These are phyloP conservation scores for Fusarium chaquense DNA, from an alignment of 2,329 filamentous ascomycete genomes.

Conservation along the genomic window DNA sequence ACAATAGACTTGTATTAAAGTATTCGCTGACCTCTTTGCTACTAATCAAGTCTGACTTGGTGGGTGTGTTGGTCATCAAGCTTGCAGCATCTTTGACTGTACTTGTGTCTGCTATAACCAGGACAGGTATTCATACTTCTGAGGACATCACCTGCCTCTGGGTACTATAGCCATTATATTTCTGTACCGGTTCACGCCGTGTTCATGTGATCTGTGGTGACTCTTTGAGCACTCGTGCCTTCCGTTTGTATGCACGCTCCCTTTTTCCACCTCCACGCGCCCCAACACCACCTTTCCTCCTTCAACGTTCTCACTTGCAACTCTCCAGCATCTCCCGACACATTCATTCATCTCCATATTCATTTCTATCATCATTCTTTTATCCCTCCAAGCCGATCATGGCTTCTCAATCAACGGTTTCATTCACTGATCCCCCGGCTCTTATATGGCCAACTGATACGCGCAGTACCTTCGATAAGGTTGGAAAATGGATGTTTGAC, in stretches of 20 bases:
- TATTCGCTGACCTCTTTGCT: not conserved
- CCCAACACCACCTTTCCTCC: not conserved
- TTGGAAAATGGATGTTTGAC: not conserved
- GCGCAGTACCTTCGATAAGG: not conserved
- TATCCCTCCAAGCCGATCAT: not conserved
- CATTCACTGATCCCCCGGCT: not conserved
- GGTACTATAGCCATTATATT: not conserved
- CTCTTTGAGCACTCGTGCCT: not conserved
- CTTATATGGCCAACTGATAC: not conserved
- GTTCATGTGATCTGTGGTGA: not conserved
- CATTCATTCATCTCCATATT: not conserved
- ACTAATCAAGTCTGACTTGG: not conserved
- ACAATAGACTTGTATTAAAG: not conserved
- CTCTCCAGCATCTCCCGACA: not conserved
- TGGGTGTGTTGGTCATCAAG: not conserved
- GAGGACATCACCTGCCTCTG: not conserved
- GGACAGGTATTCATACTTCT: not conserved
- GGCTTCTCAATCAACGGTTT: not conserved
- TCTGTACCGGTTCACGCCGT: not conserved
- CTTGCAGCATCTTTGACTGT: not conserved
- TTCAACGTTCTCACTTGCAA: not conserved
- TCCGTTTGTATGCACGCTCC: not conserved
- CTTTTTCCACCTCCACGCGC: not conserved
- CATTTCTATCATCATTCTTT: not conserved
- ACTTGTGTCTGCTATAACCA: not conserved